Evolutionary conservation across 768 basidiomycete species (phyloP), one percentile per base, ranked within the genome.

Genomic region (Megacollybia marginata): DNA sequence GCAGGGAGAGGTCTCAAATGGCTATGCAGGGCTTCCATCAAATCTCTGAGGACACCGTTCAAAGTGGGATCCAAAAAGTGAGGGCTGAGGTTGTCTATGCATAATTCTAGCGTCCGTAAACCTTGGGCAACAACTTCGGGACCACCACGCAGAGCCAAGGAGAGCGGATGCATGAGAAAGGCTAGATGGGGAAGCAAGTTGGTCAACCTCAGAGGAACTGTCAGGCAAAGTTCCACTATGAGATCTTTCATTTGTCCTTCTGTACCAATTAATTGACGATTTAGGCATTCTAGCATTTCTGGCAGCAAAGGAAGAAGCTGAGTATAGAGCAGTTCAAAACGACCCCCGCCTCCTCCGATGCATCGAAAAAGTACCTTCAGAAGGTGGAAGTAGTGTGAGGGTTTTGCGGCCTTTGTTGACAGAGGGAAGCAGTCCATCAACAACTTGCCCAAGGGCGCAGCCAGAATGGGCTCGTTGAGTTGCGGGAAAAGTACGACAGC

Each of bases 21-120:
- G 55, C 81, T 85, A 65, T 95, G 92, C 19, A 99, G 75, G 0
- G 93, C 95, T 54, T 88, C 88, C 90, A 93, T 98, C 50, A 99
- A 71, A 54, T 98, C 92, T 44, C 92, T 78, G 40, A 96, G 75
- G 42, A 98, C 93, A 0, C 89, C 91, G 54, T 83, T 90, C 55
- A 98, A 80, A 2, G 92, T 94, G 3, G 96, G 96, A 59, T 98
- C 95, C 28, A 99, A 77, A 71, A 98, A 98, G 66, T 98, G 96
- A 2, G 92, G 92, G 0, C 92, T 96, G 23, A 99, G 78, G 62
- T 98, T 99, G 70, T 99, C 96, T 59, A 98, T 95, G 68, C 95
- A 98, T n/a, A 99, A 75, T 65, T 99, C 96, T 51, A 99, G 79
- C 0, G 96, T 99, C 6, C 96, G 81, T 20, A 99, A 71, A 42